Evolutionary conservation across 1,284 basidiomycete species (phyloP).

Genomic region (Golubevia sp.): DNA sequence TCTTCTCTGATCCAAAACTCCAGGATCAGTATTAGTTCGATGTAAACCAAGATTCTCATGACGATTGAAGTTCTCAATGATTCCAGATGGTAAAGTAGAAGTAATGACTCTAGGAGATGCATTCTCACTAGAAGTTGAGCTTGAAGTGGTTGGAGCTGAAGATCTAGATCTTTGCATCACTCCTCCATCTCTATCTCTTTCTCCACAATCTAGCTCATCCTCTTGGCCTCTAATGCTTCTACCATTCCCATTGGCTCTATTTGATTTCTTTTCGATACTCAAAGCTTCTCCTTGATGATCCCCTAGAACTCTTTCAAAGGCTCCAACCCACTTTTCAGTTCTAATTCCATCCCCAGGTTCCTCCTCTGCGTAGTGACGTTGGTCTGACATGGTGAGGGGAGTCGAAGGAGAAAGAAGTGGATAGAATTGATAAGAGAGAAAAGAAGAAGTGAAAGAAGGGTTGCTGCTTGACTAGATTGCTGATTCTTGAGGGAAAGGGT

Average conservation of each 20-base stretch:
- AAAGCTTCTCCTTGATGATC: slow-evolving; percentile 23
- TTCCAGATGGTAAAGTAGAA: neutral
- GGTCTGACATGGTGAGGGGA: neutral
- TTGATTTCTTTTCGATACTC: slow-evolving; percentile 5
- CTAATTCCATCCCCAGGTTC: neutral
- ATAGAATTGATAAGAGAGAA: neutral
- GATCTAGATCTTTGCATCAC: neutral
- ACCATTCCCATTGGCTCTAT: slow-evolving; percentile 18
- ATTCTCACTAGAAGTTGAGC: neutral
- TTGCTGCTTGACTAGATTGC: no score
- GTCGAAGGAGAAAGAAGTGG: no score
- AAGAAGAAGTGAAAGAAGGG: neutral
- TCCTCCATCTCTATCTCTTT: slow-evolving; percentile 5
- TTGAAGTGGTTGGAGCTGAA: neutral
- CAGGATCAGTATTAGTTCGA: neutral
- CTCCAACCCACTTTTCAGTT: slow-evolving; percentile 36
- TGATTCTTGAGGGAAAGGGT: no score
- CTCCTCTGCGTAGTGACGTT: neutral
- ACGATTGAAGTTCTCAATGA: neutral
- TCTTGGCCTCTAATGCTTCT: slow-evolving; percentile 8
- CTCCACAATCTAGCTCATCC: slow-evolving; percentile 9
- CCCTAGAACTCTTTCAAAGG: slow-evolving; percentile 52
- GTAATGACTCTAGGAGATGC: neutral
- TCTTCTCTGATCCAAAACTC: neutral
- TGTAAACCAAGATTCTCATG: neutral